A percentile compares a stretch with the other conserved stretches of the same genome.
Conservation (phyloP, 495 filamentous ascomycete species). For the Viridothelium virens region DNA sequence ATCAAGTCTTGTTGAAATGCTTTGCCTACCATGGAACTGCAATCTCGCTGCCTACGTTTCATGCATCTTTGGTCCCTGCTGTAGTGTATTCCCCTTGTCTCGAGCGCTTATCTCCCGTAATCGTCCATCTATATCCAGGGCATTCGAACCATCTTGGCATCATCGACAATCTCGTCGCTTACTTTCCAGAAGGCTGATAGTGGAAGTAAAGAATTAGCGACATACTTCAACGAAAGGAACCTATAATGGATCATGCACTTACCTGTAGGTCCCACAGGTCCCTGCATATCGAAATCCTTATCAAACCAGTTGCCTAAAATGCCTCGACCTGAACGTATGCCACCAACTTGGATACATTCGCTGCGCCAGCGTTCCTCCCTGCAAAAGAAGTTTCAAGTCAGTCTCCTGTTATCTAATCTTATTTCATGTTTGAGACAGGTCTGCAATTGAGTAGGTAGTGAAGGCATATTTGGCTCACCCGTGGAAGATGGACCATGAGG, state of each 20-base stretch:
- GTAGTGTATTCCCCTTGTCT: too few species aligned
- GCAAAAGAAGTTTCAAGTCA: constrained; percentile 16
- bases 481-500: constrained; percentile 52
- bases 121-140: background rate
- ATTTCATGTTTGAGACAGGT: background rate
- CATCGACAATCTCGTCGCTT: constrained; percentile 36
- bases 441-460: background rate
- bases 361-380: constrained; percentile 54
- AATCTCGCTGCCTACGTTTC: too few species aligned
- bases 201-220: background rate
- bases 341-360: constrained; percentile 60
- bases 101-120: too few species aligned
- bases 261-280: constrained; percentile 53
- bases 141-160: constrained; percentile 15
- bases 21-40: too few species aligned
- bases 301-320: constrained; percentile 63
- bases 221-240: background rate
- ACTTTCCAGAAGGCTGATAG: constrained; percentile 57
- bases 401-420: background rate
- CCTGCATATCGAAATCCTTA: constrained; percentile 52
- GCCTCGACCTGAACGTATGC: constrained; percentile 47
- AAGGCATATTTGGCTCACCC: constrained; percentile 25
- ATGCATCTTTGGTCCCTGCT: too few species aligned
- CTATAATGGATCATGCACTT: background rate
- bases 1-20: too few species aligned